Percentiles rank a stretch among this genome's conserved stretches.
phyloP scores from a whole-genome alignment of 179 eudicot genomes.

The Spinacia oleracea region DNA sequence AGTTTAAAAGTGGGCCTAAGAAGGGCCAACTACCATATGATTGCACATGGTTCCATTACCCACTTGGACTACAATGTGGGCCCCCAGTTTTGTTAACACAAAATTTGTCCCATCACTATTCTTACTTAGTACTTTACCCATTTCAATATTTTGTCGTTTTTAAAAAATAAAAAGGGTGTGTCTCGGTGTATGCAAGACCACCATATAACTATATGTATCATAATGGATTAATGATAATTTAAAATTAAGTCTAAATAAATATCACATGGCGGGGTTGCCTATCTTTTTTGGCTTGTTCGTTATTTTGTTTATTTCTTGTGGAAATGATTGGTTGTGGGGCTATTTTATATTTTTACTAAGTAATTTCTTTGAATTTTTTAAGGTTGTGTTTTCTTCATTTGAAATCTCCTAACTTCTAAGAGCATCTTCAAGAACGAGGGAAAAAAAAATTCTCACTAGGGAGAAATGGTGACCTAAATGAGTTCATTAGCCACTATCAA shows the following conservation, averaged over 20 bases:
- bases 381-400: too few species aligned
- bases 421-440: too few species aligned
- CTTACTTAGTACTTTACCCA: slow-evolving; percentile 28
- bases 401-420: too few species aligned
- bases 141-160: slow-evolving; percentile 17
- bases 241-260: background rate
- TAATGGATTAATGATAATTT: background rate
- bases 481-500: too few species aligned
- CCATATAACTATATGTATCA: background rate
- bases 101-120: slow-evolving; percentile 28
- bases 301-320: slow-evolving; percentile 22
- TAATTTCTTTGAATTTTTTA: slow-evolving; percentile 3
- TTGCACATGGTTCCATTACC: slow-evolving; percentile 90
- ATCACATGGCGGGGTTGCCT: slow-evolving; percentile 34
- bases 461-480: too few species aligned
- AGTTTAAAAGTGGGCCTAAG: slow-evolving; percentile 33
- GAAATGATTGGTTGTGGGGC: slow-evolving; percentile 34
- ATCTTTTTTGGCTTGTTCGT: slow-evolving; percentile 15
- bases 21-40: slow-evolving; percentile 91
- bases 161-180: slow-evolving; percentile 1
- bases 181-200: slow-evolving; percentile 8
- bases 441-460: too few species aligned
- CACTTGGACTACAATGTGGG: slow-evolving; percentile 49
- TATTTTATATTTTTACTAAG: background rate
- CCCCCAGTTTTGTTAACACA: slow-evolving; percentile 24